Conservation (phyloP, 345 rosid genomes). For the Arabidopsis suecica region DNA sequence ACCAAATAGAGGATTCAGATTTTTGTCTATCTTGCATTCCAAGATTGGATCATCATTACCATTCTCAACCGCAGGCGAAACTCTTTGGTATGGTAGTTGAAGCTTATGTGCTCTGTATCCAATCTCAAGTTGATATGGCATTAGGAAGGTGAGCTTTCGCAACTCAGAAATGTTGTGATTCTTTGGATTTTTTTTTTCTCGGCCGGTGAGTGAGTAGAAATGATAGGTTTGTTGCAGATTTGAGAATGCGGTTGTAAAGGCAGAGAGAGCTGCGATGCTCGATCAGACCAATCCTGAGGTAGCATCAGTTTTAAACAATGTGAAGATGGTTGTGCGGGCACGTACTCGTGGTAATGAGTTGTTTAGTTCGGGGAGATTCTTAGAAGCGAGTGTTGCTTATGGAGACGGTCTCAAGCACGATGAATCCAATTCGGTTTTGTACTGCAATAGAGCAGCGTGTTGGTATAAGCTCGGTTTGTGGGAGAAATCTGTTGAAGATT, state of each 20-base stretch:
- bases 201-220: constrained; percentile 48
- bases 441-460: constrained; percentile 95
- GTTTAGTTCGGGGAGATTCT: constrained; percentile 71
- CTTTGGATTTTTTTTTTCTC: background rate
- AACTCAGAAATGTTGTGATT: constrained; percentile 10
- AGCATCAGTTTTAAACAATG: constrained; percentile 61
- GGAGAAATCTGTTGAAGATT: constrained; percentile 89
- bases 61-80: constrained; percentile 37
- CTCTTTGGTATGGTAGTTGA: constrained; percentile 77
- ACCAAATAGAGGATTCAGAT: constrained; percentile 73
- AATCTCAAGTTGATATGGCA: constrained; percentile 89
- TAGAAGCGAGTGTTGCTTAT: constrained; percentile 89
- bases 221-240: constrained; percentile 82
- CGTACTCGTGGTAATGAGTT: constrained; percentile 86
- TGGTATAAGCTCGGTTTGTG: constrained; percentile 92
- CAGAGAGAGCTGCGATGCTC: constrained; percentile 70
- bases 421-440: constrained; percentile 75
- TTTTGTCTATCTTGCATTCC: constrained; percentile 57
- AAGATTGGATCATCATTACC: constrained; percentile 48
- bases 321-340: constrained; percentile 71
- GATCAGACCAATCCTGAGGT: constrained; percentile 71
- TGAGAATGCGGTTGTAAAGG: constrained; percentile 80
- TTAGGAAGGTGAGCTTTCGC: constrained; percentile 82
- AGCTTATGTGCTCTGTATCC: constrained; percentile 72
- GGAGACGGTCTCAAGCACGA: constrained; percentile 88